A percentile compares a stretch with the other conserved stretches of the same genome.
Conservation (phyloP, 768 basidiomycete species). For the Podaxis sp. region DNA sequence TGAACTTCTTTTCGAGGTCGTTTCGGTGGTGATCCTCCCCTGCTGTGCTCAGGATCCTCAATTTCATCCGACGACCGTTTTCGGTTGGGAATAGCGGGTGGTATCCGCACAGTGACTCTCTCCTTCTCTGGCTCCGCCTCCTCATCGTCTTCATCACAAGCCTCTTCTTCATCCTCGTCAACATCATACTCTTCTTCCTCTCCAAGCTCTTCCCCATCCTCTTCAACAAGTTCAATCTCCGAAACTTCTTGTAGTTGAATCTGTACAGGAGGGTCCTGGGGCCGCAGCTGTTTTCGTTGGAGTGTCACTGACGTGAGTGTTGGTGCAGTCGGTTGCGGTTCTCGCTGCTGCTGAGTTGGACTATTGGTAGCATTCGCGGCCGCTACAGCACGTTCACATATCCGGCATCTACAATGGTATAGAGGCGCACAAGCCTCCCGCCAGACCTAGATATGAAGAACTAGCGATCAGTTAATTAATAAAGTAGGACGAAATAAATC, state of each 20-base stretch:
- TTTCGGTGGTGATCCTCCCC: constrained; percentile 4
- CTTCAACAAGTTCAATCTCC: constrained; percentile 16
- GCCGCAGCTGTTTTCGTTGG: background rate
- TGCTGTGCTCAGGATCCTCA: background rate
- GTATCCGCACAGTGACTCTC: background rate
- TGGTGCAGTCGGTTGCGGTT: background rate
- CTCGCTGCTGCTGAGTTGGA: constrained; percentile 1
- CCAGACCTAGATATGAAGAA: constrained; percentile 48
- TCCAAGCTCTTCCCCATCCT: constrained; percentile 13
- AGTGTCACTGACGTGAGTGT: background rate
- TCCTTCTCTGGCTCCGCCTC: background rate
- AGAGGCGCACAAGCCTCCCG: constrained; percentile 68
- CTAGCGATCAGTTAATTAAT: background rate
- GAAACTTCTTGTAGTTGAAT: constrained; percentile 19
- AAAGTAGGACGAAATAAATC: constrained; percentile 21
- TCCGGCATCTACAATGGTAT: constrained; percentile 68
- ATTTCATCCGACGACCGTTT: constrained; percentile 26
- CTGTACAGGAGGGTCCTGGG: constrained; percentile 15
- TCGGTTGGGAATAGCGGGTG: constrained; percentile 2
- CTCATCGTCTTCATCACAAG: constrained; percentile 1
- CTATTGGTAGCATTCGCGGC: constrained; percentile 41
- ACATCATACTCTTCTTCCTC: background rate
- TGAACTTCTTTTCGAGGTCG: background rate
- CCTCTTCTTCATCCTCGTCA: background rate
- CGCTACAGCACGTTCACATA: constrained; percentile 65